phyloP scores from a whole-genome alignment of 1,139 yeast species.

The Pichia norvegensis region DNA sequence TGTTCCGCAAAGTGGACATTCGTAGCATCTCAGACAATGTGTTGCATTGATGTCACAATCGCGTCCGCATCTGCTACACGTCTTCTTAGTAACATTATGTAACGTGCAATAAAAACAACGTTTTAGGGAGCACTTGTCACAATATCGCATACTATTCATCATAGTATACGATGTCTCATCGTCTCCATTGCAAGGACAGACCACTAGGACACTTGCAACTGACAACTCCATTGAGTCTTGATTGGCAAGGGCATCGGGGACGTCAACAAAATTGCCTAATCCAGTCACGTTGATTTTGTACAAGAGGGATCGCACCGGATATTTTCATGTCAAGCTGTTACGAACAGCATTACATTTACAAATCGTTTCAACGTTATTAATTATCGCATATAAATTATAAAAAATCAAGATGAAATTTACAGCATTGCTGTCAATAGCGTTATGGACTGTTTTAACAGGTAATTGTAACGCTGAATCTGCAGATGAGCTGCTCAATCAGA shows the following conservation, averaged over 20 bases:
- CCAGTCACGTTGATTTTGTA: neutral
- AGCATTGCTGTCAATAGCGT: neutral
- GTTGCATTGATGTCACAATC: constrained; percentile 2
- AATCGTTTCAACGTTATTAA: too few species aligned
- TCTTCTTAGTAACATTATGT: neutral
- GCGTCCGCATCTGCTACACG: constrained; percentile 14
- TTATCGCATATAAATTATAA: too few species aligned
- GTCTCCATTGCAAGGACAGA: constrained; percentile 7
- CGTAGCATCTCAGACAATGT: constrained; percentile 24
- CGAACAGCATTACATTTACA: neutral
- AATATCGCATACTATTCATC: constrained; percentile 17
- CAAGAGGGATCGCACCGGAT: neutral
- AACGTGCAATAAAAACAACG: constrained; percentile 21
- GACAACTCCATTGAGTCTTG: neutral
- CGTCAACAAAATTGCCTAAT: neutral
- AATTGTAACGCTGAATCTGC: neutral
- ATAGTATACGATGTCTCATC: constrained; percentile 14
- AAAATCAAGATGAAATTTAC: neutral
- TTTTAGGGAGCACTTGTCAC: constrained; percentile 19
- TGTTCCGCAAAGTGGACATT: constrained; percentile 23
- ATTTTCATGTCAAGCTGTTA: neutral
- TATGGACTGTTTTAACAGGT: neutral
- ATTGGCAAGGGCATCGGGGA: neutral
- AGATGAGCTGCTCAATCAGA: neutral
- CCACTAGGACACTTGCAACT: neutral